These are phyloP conservation scores for Hyaloperonospora arabidopsidis DNA, from an alignment of 352 stramenopile species.

Conservation along the genomic window DNA sequence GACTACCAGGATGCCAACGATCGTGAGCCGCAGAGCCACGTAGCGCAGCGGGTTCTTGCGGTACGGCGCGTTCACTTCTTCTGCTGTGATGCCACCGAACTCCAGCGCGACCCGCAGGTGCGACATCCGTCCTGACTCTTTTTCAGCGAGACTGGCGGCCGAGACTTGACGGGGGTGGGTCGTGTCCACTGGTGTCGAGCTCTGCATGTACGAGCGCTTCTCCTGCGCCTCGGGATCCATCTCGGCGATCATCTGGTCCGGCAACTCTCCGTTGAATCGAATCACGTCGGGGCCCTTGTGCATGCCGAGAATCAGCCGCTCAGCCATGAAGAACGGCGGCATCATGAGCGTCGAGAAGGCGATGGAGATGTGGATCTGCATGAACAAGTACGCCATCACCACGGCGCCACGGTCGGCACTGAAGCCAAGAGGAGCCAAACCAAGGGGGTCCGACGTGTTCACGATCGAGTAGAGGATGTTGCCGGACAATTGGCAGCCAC, in stretches of 20 bases:
- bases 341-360: constrained; percentile 44
- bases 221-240: constrained; percentile 27
- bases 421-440: constrained; percentile 28
- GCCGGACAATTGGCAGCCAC: constrained; percentile 46
- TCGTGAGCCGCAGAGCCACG: constrained; percentile 34
- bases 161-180: constrained; percentile 15
- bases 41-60: constrained; percentile 37
- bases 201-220: constrained; percentile 22
- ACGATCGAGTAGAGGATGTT: constrained; percentile 53
- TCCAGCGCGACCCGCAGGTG: constrained; percentile 32
- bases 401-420: constrained; percentile 28
- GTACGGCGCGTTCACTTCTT: constrained; percentile 29
- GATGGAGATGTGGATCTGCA: constrained; percentile 53
- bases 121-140: constrained; percentile 24
- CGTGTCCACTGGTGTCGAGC: constrained; percentile 26
- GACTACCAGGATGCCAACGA: constrained; percentile 37
- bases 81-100: constrained; percentile 29
- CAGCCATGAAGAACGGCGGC: constrained; percentile 43
- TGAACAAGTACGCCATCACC: constrained; percentile 41
- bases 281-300: constrained; percentile 29
- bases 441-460: constrained; percentile 10
- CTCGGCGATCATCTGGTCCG: constrained; percentile 15
- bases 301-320: constrained; percentile 43
- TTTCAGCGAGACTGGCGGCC: constrained; percentile 17
- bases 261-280: constrained; percentile 16